Evolutionary conservation across 441 rosid species (phyloP).

Genomic region (Oxalis stricta): DNA sequence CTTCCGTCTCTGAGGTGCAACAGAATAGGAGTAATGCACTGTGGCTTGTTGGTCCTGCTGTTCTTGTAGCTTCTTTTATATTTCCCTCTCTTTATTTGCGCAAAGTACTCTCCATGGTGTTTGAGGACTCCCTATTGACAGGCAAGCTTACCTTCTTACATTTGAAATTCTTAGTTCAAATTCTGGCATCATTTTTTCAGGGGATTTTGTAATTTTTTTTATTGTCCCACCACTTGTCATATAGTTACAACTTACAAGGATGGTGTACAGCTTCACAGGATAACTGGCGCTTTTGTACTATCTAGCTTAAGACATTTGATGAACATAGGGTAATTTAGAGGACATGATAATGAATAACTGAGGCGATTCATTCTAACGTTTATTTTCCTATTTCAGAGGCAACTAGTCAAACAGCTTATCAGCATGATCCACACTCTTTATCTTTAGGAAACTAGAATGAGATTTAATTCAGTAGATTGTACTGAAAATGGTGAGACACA

Average conservation of each 20-base stretch:
- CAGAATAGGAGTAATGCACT: slow-evolving; percentile 36
- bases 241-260: not conserved
- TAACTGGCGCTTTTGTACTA: not conserved
- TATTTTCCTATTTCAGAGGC: too few relatives aligned
- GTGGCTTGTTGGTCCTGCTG: slow-evolving; percentile 84
- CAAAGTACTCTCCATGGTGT: slow-evolving; percentile 52
- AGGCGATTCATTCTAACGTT: too few relatives aligned
- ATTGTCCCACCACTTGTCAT: not conserved
- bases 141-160: slow-evolving; percentile 24
- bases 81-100: slow-evolving; percentile 78
- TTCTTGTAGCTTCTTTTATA: slow-evolving; percentile 84
- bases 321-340: not conserved
- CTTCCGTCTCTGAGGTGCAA: slow-evolving; percentile 20
- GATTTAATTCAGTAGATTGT: too few relatives aligned
- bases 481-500: too few relatives aligned
- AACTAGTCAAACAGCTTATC: too few relatives aligned
- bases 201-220: not conserved
- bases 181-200: not conserved
- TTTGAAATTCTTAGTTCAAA: not conserved
- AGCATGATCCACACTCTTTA: too few relatives aligned
- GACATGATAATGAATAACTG: not conserved
- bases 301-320: not conserved
- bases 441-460: too few relatives aligned
- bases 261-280: not conserved
- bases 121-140: slow-evolving; percentile 89